Base-by-base conservation (phyloP, 345 rosid genomes). In the Leavenworthia alabamica region DNA sequence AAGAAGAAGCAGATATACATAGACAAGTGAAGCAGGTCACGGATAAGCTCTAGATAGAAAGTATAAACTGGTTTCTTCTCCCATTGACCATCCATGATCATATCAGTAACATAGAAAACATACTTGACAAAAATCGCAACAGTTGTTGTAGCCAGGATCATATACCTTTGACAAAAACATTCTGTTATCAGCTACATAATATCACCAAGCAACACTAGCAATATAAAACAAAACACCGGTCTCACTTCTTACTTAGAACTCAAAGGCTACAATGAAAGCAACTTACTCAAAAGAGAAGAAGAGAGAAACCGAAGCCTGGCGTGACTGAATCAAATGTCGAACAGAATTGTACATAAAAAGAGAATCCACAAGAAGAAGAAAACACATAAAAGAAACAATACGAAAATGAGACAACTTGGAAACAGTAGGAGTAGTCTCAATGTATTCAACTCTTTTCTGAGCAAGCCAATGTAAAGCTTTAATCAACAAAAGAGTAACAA, bases 81-180 rank as follows among this genome's bases (percentile, higher is more conserved):
- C 98, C 98, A 92, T 56, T 89, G 97, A 57, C 98, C 98, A 66
- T 92, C 98, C 97, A 92, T 89, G 10, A 92, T 83, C 97, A 92
- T 89, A 81, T 92, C 98, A 55, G 81, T 92, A 19, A 92, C 88
- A 64, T 83, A 85, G 80, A 93, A 93, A 27, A 82, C 68, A 73
- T 89, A 93, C 66, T 93, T 93, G 3, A 89, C 84, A 82, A 93
- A 85, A 48, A 87, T 87, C 1, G 94, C 85, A 43, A 89, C 83
- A 2, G 91, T 89, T 31, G 99, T 85, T 10, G 99, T 93, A 7
- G 90, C 99, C 62, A 93, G 63, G 60, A 93, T 93, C 99, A 89
- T 81, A 66, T 93, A 93, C 90, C 99, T 93, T 63, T 14, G 23
- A 73, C 23, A 50, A 17, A 66, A 54, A 74, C 42, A 17, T 22